phyloP scores from a whole-genome alignment of 441 rosid genomes.

The Gossypium gossypioides region DNA sequence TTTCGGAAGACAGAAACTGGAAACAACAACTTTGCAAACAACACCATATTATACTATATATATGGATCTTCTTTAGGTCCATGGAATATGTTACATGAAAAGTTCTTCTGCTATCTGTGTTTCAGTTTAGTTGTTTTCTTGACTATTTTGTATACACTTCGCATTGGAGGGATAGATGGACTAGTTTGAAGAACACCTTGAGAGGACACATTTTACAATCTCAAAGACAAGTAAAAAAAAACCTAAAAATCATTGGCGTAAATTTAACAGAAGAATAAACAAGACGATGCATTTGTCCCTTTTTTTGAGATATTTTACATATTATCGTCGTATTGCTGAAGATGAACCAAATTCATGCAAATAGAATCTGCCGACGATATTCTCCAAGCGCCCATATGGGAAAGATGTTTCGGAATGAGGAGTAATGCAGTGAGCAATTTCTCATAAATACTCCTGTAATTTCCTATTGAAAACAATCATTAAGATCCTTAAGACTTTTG shows the following conservation, averaged over 20 bases:
- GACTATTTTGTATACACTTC: neutral
- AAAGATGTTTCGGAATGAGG: slow-evolving; percentile 12
- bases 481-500: neutral
- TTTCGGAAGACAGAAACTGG: neutral
- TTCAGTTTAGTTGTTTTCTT: neutral
- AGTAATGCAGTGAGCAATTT: slow-evolving; percentile 12
- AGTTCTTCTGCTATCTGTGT: neutral
- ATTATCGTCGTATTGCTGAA: neutral
- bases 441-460: slow-evolving; percentile 16
- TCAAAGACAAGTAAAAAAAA: neutral
- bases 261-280: neutral
- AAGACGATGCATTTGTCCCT: neutral
- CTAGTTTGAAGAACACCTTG: neutral
- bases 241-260: neutral
- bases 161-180: neutral
- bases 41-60: neutral
- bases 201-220: neutral
- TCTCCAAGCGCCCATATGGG: slow-evolving; percentile 17
- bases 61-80: neutral
- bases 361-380: slow-evolving; percentile 9
- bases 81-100: neutral
- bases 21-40: neutral
- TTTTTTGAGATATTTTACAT: neutral
- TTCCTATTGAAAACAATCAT: neutral
- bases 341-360: slow-evolving; percentile 3